phyloP scores from a whole-genome alignment of 106 monocot species.

The Phalaenopsis aphrodite region DNA sequence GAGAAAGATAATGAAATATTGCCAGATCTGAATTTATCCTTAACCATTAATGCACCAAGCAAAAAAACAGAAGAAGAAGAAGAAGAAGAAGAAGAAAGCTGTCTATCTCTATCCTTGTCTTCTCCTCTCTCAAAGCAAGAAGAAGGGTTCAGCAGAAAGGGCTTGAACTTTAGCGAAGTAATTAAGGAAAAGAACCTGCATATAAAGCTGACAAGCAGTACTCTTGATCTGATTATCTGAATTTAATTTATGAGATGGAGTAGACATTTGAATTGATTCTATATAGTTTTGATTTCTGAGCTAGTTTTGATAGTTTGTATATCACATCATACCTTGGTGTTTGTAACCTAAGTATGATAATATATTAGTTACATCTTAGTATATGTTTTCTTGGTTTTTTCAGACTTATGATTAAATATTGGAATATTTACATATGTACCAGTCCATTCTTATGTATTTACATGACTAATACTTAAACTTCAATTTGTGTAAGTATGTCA shows the following conservation, averaged over 20 bases:
- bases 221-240: slow-evolving; percentile 50
- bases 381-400: too few species aligned
- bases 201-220: slow-evolving; percentile 35
- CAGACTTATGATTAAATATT: too few species aligned
- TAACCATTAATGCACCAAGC: slow-evolving; percentile 11
- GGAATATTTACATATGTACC: too few species aligned
- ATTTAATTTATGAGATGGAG: slow-evolving; percentile 1
- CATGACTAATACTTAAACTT: too few species aligned
- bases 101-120: slow-evolving; percentile 32
- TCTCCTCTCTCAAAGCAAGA: slow-evolving; percentile 15
- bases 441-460: too few species aligned
- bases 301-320: too few species aligned
- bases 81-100: slow-evolving; percentile 27
- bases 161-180: background rate
- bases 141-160: background rate
- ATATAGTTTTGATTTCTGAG: too few species aligned
- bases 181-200: slow-evolving; percentile 8
- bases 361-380: too few species aligned
- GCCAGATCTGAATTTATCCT: slow-evolving; percentile 27
- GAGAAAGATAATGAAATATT: background rate
- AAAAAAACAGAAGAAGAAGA: slow-evolving; percentile 14
- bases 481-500: too few species aligned
- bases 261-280: too few species aligned
- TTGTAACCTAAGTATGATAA: too few species aligned
- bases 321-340: too few species aligned